Evolutionary conservation across 805 yeast genomes (phyloP).

Genomic region (Ogataea ramenticola): DNA sequence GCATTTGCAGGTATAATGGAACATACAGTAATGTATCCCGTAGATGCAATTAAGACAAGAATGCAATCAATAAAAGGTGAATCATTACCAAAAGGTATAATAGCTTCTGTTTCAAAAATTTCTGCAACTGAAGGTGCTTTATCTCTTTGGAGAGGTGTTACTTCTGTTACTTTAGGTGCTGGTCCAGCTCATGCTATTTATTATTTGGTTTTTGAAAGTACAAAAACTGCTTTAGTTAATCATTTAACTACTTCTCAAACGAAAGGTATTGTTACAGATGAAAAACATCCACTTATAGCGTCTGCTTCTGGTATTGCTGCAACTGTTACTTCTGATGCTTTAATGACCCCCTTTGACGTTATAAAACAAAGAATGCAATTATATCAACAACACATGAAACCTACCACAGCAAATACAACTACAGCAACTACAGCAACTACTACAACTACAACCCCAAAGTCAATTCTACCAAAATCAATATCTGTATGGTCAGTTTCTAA

Average conservation of each 20-base stretch:
- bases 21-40: slow-evolving; percentile 93
- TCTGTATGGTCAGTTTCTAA: slow-evolving; percentile 21
- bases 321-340: slow-evolving; percentile 86
- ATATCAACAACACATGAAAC: slow-evolving; percentile 7
- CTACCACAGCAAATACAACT: no score
- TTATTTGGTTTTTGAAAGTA: slow-evolving; percentile 85
- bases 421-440: neutral
- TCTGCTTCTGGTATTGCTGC: slow-evolving; percentile 88
- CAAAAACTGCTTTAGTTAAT: slow-evolving; percentile 51
- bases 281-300: slow-evolving; percentile 75
- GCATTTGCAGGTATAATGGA: slow-evolving; percentile 99
- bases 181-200: slow-evolving; percentile 99
- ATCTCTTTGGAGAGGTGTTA: slow-evolving; percentile 90
- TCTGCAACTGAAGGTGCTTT: slow-evolving; percentile 82
- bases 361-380: slow-evolving; percentile 92
- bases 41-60: slow-evolving; percentile 93
- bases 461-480: no score
- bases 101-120: slow-evolving; percentile 65
- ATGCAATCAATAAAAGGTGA: slow-evolving; percentile 57
- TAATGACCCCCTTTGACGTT: slow-evolving; percentile 97
- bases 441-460: neutral
- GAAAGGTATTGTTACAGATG: slow-evolving; percentile 44
- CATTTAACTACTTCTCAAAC: slow-evolving; percentile 29
- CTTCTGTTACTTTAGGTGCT: slow-evolving; percentile 91
- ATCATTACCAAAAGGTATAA: slow-evolving; percentile 34